Conservation (phyloP, 805 yeast species). For the Wickerhamiella slavikovae region DNA sequence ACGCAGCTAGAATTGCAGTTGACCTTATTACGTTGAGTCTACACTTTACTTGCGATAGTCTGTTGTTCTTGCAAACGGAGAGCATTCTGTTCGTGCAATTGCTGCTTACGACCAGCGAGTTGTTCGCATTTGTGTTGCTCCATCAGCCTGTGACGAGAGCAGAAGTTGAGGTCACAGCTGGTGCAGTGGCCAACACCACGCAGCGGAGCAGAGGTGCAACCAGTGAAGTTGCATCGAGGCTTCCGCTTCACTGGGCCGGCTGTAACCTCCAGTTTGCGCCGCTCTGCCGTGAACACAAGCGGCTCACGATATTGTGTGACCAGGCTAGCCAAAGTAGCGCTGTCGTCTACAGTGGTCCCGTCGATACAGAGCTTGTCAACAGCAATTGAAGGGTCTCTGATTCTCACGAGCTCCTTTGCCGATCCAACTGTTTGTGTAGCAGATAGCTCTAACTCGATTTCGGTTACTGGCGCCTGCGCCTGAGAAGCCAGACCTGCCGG, state of each 20-base stretch:
- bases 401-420: slow-evolving; percentile 15
- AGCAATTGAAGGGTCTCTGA: slow-evolving; percentile 13
- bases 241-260: slow-evolving; percentile 19
- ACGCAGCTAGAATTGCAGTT: no score
- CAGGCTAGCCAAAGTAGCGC: slow-evolving; percentile 14
- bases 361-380: slow-evolving; percentile 13
- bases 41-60: slow-evolving; percentile 57
- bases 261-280: slow-evolving; percentile 12
- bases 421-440: slow-evolving; percentile 16
- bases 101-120: slow-evolving; percentile 59
- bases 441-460: slow-evolving; percentile 11
- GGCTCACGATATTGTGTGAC: slow-evolving; percentile 13
- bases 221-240: slow-evolving; percentile 29
- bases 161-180: slow-evolving; percentile 66
- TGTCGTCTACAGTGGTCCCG: slow-evolving; percentile 15
- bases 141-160: slow-evolving; percentile 69
- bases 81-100: slow-evolving; percentile 69
- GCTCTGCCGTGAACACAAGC: slow-evolving; percentile 13
- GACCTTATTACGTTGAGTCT: no score
- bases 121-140: slow-evolving; percentile 74
- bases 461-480: not conserved
- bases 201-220: slow-evolving; percentile 44
- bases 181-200: slow-evolving; percentile 63
- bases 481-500: no score
- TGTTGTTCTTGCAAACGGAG: slow-evolving; percentile 65